Conservation (phyloP, 2,329 filamentous ascomycete genomes). For the Fonsecaea monophora region DNA sequence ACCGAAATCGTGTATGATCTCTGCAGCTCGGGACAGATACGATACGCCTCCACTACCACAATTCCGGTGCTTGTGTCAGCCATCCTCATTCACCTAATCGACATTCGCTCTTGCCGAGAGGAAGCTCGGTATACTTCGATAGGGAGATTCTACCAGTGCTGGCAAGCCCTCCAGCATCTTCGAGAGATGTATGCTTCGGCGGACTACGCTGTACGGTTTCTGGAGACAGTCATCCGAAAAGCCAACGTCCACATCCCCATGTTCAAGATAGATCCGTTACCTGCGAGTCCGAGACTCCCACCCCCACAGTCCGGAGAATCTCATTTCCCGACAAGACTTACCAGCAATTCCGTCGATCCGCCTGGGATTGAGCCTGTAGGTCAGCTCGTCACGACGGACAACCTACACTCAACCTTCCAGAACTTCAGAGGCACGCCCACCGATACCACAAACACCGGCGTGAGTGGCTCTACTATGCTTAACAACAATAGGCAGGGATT, state of each 20-base stretch:
- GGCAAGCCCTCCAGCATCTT: slow-evolving; percentile 85
- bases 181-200: slow-evolving; percentile 88
- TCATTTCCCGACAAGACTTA: too few species aligned
- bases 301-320: too few species aligned
- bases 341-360: too few species aligned
- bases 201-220: slow-evolving; percentile 87
- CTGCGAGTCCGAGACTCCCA: too few species aligned
- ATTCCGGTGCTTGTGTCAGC: slow-evolving; percentile 88
- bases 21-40: slow-evolving; percentile 72
- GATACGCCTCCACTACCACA: slow-evolving; percentile 82
- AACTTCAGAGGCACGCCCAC: too few species aligned
- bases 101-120: slow-evolving; percentile 82
- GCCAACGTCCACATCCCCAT: slow-evolving; percentile 70
- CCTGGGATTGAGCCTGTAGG: too few species aligned
- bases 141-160: slow-evolving; percentile 84
- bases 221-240: slow-evolving; percentile 87
- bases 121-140: slow-evolving; percentile 75
- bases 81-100: slow-evolving; percentile 89
- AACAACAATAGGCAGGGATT: too few species aligned
- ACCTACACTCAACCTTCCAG: too few species aligned
- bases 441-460: too few species aligned
- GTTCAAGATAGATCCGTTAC: too few species aligned
- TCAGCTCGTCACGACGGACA: too few species aligned
- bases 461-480: too few species aligned
- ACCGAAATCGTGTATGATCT: slow-evolving; percentile 81